Conservation (phyloP, 257 asterid genomes). For the Coffea canephora region DNA sequence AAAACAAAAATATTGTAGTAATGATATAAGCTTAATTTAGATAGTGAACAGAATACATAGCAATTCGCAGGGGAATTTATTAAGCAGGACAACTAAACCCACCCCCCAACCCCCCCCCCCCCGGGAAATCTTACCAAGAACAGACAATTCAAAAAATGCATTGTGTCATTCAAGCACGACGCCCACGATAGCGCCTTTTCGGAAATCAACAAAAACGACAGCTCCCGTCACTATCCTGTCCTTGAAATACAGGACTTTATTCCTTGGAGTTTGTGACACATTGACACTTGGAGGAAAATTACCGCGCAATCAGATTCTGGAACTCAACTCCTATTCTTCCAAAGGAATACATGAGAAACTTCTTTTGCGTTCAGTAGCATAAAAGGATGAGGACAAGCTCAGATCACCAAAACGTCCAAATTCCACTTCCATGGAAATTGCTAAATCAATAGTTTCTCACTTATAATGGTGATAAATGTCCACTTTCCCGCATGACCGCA, state of each 20-base stretch:
- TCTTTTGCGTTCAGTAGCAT: not conserved
- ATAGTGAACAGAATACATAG: not conserved
- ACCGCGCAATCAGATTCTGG: not conserved
- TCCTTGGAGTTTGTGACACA: not conserved
- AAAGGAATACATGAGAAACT: not conserved
- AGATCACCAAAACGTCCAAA: not conserved
- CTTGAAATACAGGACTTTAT: not conserved
- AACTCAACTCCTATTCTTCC: not conserved
- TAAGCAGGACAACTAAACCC: not conserved
- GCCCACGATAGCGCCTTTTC: too few species aligned
- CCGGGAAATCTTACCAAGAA: not conserved
- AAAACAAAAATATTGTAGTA: not conserved
- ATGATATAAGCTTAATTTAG: not conserved
- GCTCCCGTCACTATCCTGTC: not conserved
- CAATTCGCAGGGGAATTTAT: not conserved
- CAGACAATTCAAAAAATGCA: not conserved
- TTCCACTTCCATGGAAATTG: not conserved
- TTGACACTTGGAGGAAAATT: not conserved
- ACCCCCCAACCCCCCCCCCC: not conserved
- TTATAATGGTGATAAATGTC: too few species aligned
- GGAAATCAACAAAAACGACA: not conserved
- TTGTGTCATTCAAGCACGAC: not conserved
- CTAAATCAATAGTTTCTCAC: not conserved
- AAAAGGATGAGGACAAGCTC: not conserved
- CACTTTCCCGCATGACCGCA: not conserved